Conservation (phyloP, 2,329 filamentous ascomycete genomes). For the Cryoendolithus antarcticus region DNA sequence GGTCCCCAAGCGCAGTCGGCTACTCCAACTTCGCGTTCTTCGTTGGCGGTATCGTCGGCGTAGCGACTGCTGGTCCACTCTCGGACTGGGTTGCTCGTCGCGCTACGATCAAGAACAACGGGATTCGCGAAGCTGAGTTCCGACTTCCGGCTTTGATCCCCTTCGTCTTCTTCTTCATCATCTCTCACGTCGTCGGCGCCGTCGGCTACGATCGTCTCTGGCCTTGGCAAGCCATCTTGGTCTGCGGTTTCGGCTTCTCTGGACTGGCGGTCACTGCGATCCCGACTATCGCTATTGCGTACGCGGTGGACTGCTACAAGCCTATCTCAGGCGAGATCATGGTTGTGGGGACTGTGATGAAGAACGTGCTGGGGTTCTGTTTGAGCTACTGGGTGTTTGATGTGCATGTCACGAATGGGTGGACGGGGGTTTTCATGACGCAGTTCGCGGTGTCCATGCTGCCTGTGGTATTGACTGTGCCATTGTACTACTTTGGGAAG, state of each 20-base stretch:
- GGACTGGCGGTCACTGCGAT: conserved; percentile 31
- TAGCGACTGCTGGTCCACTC: conserved; percentile 40
- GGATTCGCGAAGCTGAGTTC: conserved; percentile 49
- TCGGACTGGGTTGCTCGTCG: conserved; percentile 41
- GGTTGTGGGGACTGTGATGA: conserved; percentile 32
- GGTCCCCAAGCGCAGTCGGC: conserved; percentile 32
- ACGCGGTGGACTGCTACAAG: conserved; percentile 36
- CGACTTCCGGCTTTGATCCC: conserved; percentile 42
- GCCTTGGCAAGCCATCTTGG: conserved; percentile 37
- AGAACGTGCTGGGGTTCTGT: conserved; percentile 34
- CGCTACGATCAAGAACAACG: conserved; percentile 41
- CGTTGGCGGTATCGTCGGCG: conserved; percentile 30
- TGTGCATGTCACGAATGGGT: conserved; percentile 26
- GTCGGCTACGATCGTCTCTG: conserved; percentile 37
- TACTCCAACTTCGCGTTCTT: conserved; percentile 39
- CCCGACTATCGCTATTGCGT: conserved; percentile 32
- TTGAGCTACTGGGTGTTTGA: conserved; percentile 32
- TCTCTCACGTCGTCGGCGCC: conserved; percentile 37
- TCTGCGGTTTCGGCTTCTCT: conserved; percentile 36
- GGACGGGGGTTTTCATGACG: conserved; percentile 31
- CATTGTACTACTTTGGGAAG: conserved; percentile 33
- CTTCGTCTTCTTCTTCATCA: conserved; percentile 38
- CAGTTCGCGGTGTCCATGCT: conserved; percentile 30
- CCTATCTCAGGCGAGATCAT: conserved; percentile 35
- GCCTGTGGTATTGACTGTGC: conserved; percentile 28